These are phyloP conservation scores for Myrmaecium sp. DNA, from an alignment of 2,329 filamentous ascomycete genomes.

Conservation along the genomic window DNA sequence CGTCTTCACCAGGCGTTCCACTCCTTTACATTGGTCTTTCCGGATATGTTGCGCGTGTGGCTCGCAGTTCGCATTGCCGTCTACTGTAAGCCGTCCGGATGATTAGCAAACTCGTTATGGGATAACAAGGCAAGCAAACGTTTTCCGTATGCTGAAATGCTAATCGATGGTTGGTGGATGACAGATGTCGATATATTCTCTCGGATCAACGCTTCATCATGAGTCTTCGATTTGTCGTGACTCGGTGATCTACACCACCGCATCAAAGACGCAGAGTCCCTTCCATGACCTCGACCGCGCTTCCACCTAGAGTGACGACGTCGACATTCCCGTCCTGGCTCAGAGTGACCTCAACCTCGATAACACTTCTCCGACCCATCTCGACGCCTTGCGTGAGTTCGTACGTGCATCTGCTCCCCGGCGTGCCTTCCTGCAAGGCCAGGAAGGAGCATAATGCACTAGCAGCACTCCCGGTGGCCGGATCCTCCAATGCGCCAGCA, in stretches of 20 bases:
- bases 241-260: too few relatives aligned
- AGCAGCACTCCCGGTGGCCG: constrained; percentile 34
- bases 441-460: constrained; percentile 28
- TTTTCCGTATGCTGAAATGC: not conserved
- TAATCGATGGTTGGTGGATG: not conserved
- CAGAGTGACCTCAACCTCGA: constrained; percentile 29
- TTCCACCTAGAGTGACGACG: constrained; percentile 25
- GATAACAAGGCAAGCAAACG: not conserved
- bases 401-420: constrained; percentile 19
- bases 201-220: too few relatives aligned
- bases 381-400: constrained; percentile 33
- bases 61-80: too few relatives aligned
- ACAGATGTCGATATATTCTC: too few relatives aligned
- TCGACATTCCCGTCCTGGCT: constrained; percentile 19
- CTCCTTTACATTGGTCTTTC: too few relatives aligned
- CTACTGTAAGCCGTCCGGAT: not conserved
- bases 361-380: constrained; percentile 33
- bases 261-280: constrained; percentile 11
- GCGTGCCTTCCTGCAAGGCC: constrained; percentile 22
- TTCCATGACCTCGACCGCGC: constrained; percentile 26
- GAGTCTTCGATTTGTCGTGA: too few relatives aligned
- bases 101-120: not conserved
- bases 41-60: too few relatives aligned
- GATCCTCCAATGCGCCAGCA: constrained; percentile 29
- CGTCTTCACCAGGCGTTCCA: too few relatives aligned